A percentile compares a stretch with the other conserved stretches of the same genome.
Evolutionary conservation across 1,284 basidiomycete species (phyloP).

Genomic region (Afroboletus lepidellus): DNA sequence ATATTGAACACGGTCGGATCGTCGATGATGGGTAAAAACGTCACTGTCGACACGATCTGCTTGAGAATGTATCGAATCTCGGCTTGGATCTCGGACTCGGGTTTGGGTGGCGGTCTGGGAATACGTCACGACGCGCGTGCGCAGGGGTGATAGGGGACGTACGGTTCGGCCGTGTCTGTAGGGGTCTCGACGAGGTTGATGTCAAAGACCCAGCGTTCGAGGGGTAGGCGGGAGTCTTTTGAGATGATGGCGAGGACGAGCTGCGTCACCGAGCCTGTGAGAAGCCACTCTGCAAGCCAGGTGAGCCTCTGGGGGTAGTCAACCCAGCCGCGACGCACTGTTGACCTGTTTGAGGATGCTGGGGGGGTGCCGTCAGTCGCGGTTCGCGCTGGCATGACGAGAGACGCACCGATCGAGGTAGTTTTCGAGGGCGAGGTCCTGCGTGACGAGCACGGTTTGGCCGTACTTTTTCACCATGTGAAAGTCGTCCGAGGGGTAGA

Average conservation of each 20-base stretch:
- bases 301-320: too few species aligned
- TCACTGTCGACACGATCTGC: constrained; percentile 96
- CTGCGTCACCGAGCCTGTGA: constrained; percentile 86
- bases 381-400: not conserved
- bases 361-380: not conserved
- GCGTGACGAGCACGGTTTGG: constrained; percentile 91
- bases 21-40: constrained; percentile 93
- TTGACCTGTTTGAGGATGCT: constrained; percentile 91
- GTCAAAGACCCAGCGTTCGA: constrained; percentile 99
- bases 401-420: constrained; percentile 75
- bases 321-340: constrained; percentile 64
- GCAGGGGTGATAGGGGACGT: constrained; percentile 22
- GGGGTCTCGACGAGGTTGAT: constrained; percentile 75
- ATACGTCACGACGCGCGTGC: not conserved
- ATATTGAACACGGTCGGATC: constrained; percentile 97
- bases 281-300: constrained; percentile 74
- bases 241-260: constrained; percentile 96
- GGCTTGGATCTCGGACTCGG: constrained; percentile 92
- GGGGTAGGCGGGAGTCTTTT: constrained; percentile 86
- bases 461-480: constrained; percentile 99
- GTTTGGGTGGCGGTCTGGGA: constrained; percentile 54
- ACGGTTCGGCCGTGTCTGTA: constrained; percentile 49
- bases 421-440: constrained; percentile 88
- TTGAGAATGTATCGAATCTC: constrained; percentile 98
- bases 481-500: constrained; percentile 98